Evolutionary conservation across 2,329 filamentous ascomycete genomes (phyloP).

Genomic region (Teratosphaeria destructans): DNA sequence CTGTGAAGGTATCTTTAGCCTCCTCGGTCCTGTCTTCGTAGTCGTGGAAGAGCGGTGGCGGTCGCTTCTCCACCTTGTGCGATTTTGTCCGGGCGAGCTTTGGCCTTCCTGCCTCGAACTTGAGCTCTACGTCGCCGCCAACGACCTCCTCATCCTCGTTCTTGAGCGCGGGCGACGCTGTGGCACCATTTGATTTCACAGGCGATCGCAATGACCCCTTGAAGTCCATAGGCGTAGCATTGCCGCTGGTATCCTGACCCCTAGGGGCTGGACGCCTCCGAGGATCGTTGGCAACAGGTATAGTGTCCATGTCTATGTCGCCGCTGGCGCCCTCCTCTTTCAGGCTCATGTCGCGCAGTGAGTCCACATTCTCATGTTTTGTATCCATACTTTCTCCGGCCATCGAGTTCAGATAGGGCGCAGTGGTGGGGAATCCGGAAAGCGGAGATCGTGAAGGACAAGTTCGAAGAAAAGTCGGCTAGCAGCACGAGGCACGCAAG

Average conservation of each 20-base stretch:
- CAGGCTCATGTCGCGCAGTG: conserved; percentile 36
- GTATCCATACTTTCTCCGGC: conserved; percentile 26
- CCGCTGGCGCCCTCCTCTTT: conserved; percentile 28
- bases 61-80: conserved; percentile 55
- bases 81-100: conserved; percentile 66
- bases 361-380: conserved; percentile 30
- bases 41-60: conserved; percentile 59
- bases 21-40: conserved; percentile 69
- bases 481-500: background rate
- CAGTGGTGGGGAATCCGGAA: background rate
- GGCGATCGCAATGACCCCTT: conserved; percentile 19
- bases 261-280: conserved; percentile 11
- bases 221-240: conserved; percentile 10
- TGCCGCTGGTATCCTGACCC: conserved; percentile 2
- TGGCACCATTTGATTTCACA: conserved; percentile 8
- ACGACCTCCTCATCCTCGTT: conserved; percentile 43
- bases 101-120: conserved; percentile 54
- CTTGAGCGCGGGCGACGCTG: conserved; percentile 26
- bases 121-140: conserved; percentile 51
- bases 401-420: conserved; percentile 22
- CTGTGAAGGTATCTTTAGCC: conserved; percentile 64
- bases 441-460: background rate
- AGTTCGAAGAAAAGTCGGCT: background rate
- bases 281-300: conserved; percentile 11
- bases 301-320: conserved; percentile 20